Evolutionary conservation across 257 asterid genomes (phyloP).

Genomic region (Capsicum pubescens): DNA sequence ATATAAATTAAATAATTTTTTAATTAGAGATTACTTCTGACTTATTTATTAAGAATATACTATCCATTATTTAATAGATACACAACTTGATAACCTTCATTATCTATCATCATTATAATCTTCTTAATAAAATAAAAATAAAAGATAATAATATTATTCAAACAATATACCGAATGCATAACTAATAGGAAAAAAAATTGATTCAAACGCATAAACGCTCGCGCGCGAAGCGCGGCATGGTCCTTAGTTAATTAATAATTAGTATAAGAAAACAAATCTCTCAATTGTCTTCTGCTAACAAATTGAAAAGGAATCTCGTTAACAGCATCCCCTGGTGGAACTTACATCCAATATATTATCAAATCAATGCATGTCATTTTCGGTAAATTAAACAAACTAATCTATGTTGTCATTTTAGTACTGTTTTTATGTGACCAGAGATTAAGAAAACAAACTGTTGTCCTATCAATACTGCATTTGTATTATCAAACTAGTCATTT

Average conservation of each 20-base stretch:
- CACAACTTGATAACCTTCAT: too few relatives aligned
- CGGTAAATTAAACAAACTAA: not conserved
- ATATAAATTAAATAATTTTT: too few relatives aligned
- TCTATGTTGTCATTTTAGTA: not conserved
- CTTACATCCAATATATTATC: not conserved
- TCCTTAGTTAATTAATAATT: not conserved
- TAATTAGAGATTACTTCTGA: too few relatives aligned
- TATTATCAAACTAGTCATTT: constrained; percentile 11
- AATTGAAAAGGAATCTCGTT: not conserved
- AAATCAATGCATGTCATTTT: constrained; percentile 1
- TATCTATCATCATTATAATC: too few relatives aligned
- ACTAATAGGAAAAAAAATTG: too few relatives aligned
- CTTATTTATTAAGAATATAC: too few relatives aligned
- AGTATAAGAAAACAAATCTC: not conserved
- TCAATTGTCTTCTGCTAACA: constrained; percentile 10
- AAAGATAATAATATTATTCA: too few relatives aligned
- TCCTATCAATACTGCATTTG: constrained; percentile 1
- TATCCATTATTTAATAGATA: too few relatives aligned
- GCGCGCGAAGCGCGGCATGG: too few relatives aligned
- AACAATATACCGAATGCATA: too few relatives aligned
- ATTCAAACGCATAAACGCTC: too few relatives aligned
- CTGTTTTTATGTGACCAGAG: not conserved
- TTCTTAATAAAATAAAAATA: too few relatives aligned
- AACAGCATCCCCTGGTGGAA: not conserved
- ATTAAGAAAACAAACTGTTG: not conserved